Conservation (phyloP, 176 grass and related monocot genomes). For the Ampelocalamus luodianensis region DNA sequence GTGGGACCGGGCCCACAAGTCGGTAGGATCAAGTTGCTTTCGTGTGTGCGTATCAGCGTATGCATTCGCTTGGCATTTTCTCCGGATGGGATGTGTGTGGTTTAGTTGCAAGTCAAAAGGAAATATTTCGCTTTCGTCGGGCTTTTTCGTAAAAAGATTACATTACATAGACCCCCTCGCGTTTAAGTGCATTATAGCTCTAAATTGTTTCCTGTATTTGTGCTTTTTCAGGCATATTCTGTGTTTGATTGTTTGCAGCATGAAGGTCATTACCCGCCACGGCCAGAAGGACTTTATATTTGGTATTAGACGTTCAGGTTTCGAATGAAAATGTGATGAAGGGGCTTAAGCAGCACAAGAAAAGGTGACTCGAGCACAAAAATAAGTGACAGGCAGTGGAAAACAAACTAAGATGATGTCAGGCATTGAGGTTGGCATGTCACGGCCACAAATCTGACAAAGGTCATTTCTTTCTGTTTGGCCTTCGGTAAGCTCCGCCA, state of each 20-base stretch:
- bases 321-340: background rate
- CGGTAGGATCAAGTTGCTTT: background rate
- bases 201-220: background rate
- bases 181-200: background rate
- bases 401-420: background rate
- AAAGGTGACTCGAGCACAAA: background rate
- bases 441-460: background rate
- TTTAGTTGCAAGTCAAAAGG: background rate
- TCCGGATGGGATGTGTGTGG: background rate
- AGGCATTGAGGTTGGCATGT: background rate
- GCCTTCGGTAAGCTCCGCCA: no score
- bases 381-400: background rate
- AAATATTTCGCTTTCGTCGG: background rate
- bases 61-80: background rate
- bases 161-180: background rate
- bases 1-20: background rate
- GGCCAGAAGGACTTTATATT: background rate
- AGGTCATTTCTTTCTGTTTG: no score
- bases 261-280: background rate
- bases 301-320: background rate
- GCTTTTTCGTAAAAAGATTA: background rate
- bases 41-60: background rate
- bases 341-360: background rate
- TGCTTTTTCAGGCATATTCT: background rate
- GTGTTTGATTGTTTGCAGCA: background rate